phyloP scores from a whole-genome alignment of 2,329 filamentous ascomycete genomes.

The Alternaria ethzedia region DNA sequence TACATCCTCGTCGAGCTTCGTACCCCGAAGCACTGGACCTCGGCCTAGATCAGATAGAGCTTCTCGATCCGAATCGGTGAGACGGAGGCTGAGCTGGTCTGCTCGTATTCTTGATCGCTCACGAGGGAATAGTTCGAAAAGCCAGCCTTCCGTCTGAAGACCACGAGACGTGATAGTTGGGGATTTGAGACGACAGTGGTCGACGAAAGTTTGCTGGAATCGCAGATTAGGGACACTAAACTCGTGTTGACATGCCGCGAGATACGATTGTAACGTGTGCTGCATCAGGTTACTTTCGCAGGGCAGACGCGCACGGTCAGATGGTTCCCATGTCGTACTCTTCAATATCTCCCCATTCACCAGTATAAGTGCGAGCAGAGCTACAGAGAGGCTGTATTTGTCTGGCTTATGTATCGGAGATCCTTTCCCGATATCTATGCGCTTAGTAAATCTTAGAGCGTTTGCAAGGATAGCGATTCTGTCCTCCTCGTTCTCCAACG shows the following conservation, averaged over 20 bases:
- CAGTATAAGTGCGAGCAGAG: conserved; percentile 18
- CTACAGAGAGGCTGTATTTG: conserved; percentile 20
- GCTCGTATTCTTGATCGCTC: not conserved
- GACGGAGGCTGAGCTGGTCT: not conserved
- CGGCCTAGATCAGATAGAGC: not conserved
- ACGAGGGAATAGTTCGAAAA: conserved; percentile 8
- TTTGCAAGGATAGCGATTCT: conserved; percentile 27
- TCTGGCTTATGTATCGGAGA: conserved; percentile 1
- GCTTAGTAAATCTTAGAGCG: conserved; percentile 13
- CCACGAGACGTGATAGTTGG: conserved; percentile 9
- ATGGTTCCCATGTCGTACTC: not conserved
- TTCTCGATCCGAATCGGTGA: not conserved
- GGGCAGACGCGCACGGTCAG: not conserved
- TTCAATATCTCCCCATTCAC: conserved; percentile 26
- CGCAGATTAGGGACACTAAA: conserved; percentile 9
- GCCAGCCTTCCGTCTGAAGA: conserved; percentile 15
- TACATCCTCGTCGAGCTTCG: not conserved
- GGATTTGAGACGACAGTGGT: conserved; percentile 20
- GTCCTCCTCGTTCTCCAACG: conserved; percentile 17
- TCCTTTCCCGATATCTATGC: conserved; percentile 10
- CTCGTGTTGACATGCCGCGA: conserved; percentile 2
- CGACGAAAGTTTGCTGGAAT: conserved; percentile 17
- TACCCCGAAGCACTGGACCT: not conserved
- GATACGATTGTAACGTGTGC: conserved; percentile 4
- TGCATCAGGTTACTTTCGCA: not conserved